These are phyloP conservation scores for Zygosaccharomyces kombuchaensis DNA, from an alignment of 805 yeast genomes.

Conservation along the genomic window DNA sequence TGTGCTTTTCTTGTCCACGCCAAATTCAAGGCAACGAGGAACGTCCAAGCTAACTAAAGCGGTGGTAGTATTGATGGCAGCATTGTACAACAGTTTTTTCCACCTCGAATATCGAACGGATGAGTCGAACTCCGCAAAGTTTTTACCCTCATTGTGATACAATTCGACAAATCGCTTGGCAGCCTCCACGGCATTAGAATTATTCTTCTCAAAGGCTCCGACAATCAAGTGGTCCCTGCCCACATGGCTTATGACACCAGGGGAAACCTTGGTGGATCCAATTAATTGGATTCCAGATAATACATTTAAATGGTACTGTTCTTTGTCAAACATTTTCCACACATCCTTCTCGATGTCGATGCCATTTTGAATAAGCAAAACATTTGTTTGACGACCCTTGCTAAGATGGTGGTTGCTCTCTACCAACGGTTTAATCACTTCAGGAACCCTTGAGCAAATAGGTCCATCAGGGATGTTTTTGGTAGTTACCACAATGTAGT, in stretches of 20 bases:
- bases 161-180: slow-evolving; percentile 39
- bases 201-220: slow-evolving; percentile 46
- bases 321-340: slow-evolving; percentile 41
- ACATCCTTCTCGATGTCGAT: slow-evolving; percentile 59
- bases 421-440: slow-evolving; percentile 48
- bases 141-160: slow-evolving; percentile 42
- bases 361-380: slow-evolving; percentile 64
- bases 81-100: slow-evolving; percentile 62
- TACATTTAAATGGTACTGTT: slow-evolving; percentile 28
- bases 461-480: slow-evolving; percentile 66
- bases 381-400: slow-evolving; percentile 35
- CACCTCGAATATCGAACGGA: slow-evolving; percentile 51
- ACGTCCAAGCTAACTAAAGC: slow-evolving; percentile 55
- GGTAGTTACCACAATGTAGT: slow-evolving; percentile 58
- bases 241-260: slow-evolving; percentile 46
- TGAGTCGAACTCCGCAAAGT: slow-evolving; percentile 39
- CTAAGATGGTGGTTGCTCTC: slow-evolving; percentile 30
- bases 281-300: slow-evolving; percentile 63
- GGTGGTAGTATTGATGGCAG: slow-evolving; percentile 56
- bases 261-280: slow-evolving; percentile 50
- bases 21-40: slow-evolving; percentile 45
- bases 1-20: slow-evolving; percentile 37
- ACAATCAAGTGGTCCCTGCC: slow-evolving; percentile 48
- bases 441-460: slow-evolving; percentile 41
- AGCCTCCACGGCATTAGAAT: slow-evolving; percentile 32